Evolutionary conservation across 345 rosid species (phyloP), one percentile per base, ranked within the genome.

Genomic region (Aegle marmelos): DNA sequence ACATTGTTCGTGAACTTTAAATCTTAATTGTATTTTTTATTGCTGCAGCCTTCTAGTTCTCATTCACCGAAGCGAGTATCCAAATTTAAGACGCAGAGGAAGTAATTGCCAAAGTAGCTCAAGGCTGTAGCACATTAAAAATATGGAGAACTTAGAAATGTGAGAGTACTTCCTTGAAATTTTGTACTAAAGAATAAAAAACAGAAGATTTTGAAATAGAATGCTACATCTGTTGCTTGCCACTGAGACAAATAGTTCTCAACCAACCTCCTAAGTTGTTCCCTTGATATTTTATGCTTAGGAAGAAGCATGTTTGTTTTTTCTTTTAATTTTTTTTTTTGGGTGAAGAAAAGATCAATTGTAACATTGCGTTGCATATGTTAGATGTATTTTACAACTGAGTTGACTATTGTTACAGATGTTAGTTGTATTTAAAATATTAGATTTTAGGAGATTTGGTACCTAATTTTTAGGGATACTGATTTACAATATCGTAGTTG

Each of bases 21-120:
- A 59, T 76, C 39, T 41, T 76, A 21, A 72, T n/a, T 64, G 30
- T 53, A 41, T 22, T 24, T 50, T 76, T 81, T 69, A 70, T 82
- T 58, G 54, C 78, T 74, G 83, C 87, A 90, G 96, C 74, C 79
- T 68, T 78, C 88, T 50, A 73, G 56, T 76, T 79, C 90, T 39
- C 89, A 90, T 74, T 88, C 94, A 73, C 84, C 94, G 14, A 92
- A 84, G 83, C 95, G 90, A 8, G 81, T 91, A 69, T 95, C 99
- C 72, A 90, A 95, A 86, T 95, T 93, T 86, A 92, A 86, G 87
- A 83, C 88, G 88, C 90, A 82, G 76, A 89, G 97, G 80, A 87
- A 79, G 65, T 90, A 93, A 89, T 57, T 67, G 57, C 25, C 25
- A 8, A 19, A 33, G 45, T 19, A 19, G 2, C 68, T 33, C 17